Base-by-base conservation (phyloP, 176 grass and related monocot genomes). In the Triticum monococcum region DNA sequence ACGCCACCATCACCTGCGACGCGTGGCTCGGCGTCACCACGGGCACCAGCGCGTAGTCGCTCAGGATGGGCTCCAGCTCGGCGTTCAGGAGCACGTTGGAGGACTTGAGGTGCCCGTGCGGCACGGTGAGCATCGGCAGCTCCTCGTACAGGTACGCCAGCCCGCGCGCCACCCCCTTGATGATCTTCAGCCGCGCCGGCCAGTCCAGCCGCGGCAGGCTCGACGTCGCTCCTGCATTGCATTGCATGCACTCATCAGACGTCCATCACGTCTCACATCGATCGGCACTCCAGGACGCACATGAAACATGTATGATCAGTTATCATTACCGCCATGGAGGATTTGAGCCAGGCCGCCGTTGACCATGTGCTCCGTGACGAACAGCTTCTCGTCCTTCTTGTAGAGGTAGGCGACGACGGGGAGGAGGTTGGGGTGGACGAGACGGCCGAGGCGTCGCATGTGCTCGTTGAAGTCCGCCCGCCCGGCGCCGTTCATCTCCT, bases 51-150 rank as follows among this genome's bases (percentile, higher is more conserved):
- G 93, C 90, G 25, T 98, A 98, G 88, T 98, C 96, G 63, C 84
- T 91, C 2, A 98, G 92, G 35, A 88, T 12, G n/a, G 96, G 92
- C 86, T 94, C 90, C 59, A 86, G 85, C 3, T 43, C 45, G 12
- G 88, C 88, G 48, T 90, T 54, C 25, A 98, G 88, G 41, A 98
- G 90, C 17, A 98, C 90, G 38, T 98, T 98, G 3, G 96, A 93
- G 62, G 94, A 95, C 87, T 98, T 98, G 63, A 98, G 94, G 79
- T 98, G 96, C n/a, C 96, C 96, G 56, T 98, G 96, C 10, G 96
- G 93, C 20, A 96, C 88, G 5, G 71, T 89, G 25, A 98, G 86
- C 91, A 87, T 91, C 9, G 93, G 92, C 1, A 98, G 81, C 83
- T 96, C 94, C n/a, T 94, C 90, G 88, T 94, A 96, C 56, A 98